A percentile compares a stretch with the other conserved stretches of the same genome.
These are phyloP conservation scores for Melaleuca alternifolia DNA, from an alignment of 345 rosid genomes.

Conservation along the genomic window DNA sequence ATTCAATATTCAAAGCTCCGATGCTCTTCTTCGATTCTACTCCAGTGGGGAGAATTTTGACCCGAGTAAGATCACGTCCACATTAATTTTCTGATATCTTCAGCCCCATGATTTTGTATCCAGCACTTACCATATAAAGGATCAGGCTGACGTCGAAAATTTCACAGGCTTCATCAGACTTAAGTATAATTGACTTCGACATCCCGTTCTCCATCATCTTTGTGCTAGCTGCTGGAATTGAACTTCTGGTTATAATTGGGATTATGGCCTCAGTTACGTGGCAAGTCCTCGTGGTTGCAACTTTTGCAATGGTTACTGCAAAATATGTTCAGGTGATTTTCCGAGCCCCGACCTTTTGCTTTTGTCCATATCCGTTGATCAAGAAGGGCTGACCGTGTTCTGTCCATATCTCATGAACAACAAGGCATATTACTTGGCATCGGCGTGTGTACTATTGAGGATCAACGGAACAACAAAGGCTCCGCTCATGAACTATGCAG, in stretches of 20 bases:
- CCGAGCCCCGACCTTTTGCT: neutral
- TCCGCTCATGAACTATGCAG: conserved; percentile 75
- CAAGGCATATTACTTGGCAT: conserved; percentile 61
- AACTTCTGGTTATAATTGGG: conserved; percentile 26
- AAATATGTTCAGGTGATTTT: conserved; percentile 48
- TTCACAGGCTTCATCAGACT: conserved; percentile 65
- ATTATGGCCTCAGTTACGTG: conserved; percentile 66
- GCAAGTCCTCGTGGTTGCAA: conserved; percentile 60
- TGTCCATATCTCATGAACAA: too few species aligned
- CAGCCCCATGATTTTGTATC: neutral
- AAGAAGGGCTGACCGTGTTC: neutral
- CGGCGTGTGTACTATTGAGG: conserved; percentile 68
- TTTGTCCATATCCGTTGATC: neutral
- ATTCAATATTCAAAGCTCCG: conserved; percentile 26
- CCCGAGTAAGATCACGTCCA: conserved; percentile 18
- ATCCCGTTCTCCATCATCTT: conserved; percentile 39
- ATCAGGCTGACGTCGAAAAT: neutral
- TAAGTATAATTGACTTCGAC: conserved; percentile 50
- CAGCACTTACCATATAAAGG: neutral
- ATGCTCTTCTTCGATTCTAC: conserved; percentile 40
- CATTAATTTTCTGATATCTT: neutral
- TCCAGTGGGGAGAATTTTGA: conserved; percentile 29
- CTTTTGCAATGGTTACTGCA: conserved; percentile 41
- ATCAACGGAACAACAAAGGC: conserved; percentile 91
- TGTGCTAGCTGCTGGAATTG: conserved; percentile 23